Conservation (phyloP, 176 grass and related monocot species). For the Zoysia japonica region DNA sequence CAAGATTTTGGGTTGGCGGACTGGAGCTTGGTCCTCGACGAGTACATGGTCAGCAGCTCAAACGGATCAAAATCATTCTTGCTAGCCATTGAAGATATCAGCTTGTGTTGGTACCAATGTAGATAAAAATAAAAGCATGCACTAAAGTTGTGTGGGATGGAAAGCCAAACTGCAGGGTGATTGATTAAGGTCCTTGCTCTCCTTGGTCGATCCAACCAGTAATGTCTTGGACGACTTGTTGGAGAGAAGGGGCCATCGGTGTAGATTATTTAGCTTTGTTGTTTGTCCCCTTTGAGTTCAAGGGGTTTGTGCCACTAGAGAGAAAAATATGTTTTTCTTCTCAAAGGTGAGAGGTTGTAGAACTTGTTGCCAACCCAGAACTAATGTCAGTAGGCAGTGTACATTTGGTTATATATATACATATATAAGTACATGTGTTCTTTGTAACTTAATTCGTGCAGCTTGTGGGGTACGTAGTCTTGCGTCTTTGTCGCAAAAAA, state of each 20-base stretch:
- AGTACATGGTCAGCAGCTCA: constrained; percentile 48
- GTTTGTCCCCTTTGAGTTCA: not conserved
- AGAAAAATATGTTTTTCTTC: constrained; percentile 20
- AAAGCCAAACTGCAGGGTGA: constrained; percentile 1
- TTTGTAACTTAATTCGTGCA: not conserved
- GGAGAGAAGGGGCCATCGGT: not conserved
- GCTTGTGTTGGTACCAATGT: constrained; percentile 41
- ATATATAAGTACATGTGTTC: not conserved
- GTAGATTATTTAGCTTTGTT: not conserved
- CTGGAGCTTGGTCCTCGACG: constrained; percentile 26
- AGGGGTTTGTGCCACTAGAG: constrained; percentile 25
- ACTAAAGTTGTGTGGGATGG: constrained; percentile 7
- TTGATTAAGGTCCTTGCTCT: not conserved
- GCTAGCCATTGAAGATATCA: constrained; percentile 17
- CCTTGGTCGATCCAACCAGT: not conserved
- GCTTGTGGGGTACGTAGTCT: not conserved
- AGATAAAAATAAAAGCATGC: constrained; percentile 31
- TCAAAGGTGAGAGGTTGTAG: constrained; percentile 28
- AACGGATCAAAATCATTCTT: constrained; percentile 38
- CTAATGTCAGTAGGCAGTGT: not conserved
- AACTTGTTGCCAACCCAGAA: constrained; percentile 31
- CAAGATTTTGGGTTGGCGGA: constrained; percentile 57
- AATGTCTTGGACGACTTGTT: constrained; percentile 21
- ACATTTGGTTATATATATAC: constrained; percentile 6
- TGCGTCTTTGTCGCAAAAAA: not conserved